phyloP scores from a whole-genome alignment of 2,329 filamentous ascomycete genomes.

The Pseudogymnoascus destructans region DNA sequence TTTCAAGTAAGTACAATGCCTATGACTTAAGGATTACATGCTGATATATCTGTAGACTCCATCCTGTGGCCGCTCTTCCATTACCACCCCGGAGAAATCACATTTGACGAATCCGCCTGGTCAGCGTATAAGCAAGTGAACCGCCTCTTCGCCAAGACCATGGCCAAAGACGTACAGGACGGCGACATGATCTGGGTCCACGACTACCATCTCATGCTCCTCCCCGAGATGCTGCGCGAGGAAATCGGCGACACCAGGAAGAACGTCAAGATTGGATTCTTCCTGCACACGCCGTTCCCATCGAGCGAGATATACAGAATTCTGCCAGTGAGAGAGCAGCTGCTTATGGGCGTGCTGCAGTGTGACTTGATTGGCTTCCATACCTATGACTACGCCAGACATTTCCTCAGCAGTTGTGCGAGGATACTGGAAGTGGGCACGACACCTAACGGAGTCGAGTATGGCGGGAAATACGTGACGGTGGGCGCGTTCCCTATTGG shows the following conservation, averaged over 20 bases:
- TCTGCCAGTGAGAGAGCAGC: slow-evolving; percentile 77
- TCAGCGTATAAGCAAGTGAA: slow-evolving; percentile 88
- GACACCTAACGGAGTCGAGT: slow-evolving; percentile 87
- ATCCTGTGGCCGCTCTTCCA: slow-evolving; percentile 98
- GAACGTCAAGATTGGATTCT: slow-evolving; percentile 97
- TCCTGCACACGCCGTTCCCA: slow-evolving; percentile 93
- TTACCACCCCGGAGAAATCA: slow-evolving; percentile 97
- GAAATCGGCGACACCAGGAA: slow-evolving; percentile 69
- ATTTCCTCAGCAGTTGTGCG: slow-evolving; percentile 95
- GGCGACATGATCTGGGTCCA: slow-evolving; percentile 96
- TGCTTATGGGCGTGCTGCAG: slow-evolving; percentile 76
- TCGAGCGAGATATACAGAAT: slow-evolving; percentile 96
- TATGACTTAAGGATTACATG: not conserved
- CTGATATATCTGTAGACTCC: slow-evolving; percentile 47
- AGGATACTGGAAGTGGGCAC: slow-evolving; percentile 66
- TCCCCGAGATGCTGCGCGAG: slow-evolving; percentile 88
- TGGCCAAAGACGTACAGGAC: slow-evolving; percentile 78
- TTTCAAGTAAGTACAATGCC: slow-evolving; percentile 59
- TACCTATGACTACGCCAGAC: slow-evolving; percentile 96
- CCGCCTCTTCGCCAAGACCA: slow-evolving; percentile 75
- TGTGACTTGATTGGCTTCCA: slow-evolving; percentile 97
- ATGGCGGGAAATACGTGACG: slow-evolving; percentile 74
- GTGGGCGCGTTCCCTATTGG: slow-evolving; percentile 96
- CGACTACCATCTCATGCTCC: slow-evolving; percentile 95
- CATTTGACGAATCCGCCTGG: slow-evolving; percentile 93